Conservation (phyloP, 1,284 basidiomycete genomes). For the Fomitopsis schrenkii region DNA sequence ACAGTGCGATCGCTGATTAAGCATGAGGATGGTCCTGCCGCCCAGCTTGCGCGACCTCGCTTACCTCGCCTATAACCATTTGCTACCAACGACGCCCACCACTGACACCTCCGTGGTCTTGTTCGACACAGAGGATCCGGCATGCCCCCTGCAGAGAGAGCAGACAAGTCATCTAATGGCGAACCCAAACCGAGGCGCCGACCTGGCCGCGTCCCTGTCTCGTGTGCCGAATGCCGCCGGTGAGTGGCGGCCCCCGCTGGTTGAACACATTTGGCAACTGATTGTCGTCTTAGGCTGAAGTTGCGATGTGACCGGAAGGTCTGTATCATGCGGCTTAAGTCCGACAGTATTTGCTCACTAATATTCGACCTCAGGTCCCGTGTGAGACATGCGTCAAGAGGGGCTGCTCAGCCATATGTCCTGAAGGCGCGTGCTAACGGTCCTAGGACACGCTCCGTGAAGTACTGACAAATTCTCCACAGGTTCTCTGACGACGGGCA, state of each 20-base stretch:
- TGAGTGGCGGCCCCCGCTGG: slow-evolving; percentile 19
- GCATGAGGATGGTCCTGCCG: not conserved
- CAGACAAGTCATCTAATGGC: slow-evolving; percentile 11
- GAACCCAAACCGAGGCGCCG: slow-evolving; percentile 31
- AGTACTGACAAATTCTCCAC: not conserved
- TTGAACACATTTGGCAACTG: slow-evolving; percentile 9
- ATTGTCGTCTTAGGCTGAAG: slow-evolving; percentile 46
- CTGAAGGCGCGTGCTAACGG: slow-evolving; percentile 45
- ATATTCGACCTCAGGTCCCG: slow-evolving; percentile 42
- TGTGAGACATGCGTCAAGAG: slow-evolving; percentile 69
- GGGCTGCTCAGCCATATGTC: slow-evolving; percentile 68
- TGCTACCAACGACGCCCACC: not conserved
- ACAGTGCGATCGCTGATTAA: not conserved
- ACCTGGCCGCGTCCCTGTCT: slow-evolving; percentile 53
- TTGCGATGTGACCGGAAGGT: slow-evolving; percentile 70
- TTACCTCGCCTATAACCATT: not conserved
- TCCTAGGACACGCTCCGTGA: not conserved
- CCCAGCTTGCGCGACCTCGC: not conserved
- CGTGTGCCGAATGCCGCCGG: slow-evolving; percentile 70
- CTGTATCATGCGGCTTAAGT: not conserved
- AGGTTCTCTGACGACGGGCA: slow-evolving; percentile 58
- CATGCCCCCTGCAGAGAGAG: slow-evolving; percentile 14
- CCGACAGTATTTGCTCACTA: not conserved
- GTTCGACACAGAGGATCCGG: not conserved
- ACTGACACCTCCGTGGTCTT: too few species aligned